Conservation (phyloP, 2,329 filamentous ascomycete species). For the Aspergillus sp. region DNA sequence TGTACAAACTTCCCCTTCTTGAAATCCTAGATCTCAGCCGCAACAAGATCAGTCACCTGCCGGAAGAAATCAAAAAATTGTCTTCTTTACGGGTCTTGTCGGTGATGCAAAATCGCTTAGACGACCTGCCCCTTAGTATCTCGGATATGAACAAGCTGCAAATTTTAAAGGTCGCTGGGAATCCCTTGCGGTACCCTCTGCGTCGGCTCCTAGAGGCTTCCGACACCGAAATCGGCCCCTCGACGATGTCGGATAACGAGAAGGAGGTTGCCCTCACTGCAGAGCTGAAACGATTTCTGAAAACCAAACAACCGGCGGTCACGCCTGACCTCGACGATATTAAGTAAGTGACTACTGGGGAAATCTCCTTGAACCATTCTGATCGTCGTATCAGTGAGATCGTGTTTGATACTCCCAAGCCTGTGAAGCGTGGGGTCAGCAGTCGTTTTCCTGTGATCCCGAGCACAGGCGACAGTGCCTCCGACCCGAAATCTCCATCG, state of each 20-base stretch:
- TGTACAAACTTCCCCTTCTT: constrained; percentile 79
- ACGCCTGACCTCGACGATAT: constrained; percentile 46
- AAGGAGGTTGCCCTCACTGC: constrained; percentile 59
- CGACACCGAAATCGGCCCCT: constrained; percentile 61
- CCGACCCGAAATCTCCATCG: constrained; percentile 69
- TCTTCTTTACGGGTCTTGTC: constrained; percentile 86
- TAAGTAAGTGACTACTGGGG: constrained; percentile 27
- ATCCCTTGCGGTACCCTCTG: constrained; percentile 78
- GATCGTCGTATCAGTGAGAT: constrained; percentile 57
- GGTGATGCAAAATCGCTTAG: constrained; percentile 81
- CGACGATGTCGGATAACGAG: constrained; percentile 56
- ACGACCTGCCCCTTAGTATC: constrained; percentile 76
- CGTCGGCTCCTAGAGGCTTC: constrained; percentile 64
- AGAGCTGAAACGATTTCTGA: constrained; percentile 58
- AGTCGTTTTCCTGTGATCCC: constrained; percentile 59
- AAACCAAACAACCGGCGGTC: constrained; percentile 42
- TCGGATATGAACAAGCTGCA: constrained; percentile 88
- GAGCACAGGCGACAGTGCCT: constrained; percentile 55
- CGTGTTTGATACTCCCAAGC: constrained; percentile 72
- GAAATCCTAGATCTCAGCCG: constrained; percentile 91
- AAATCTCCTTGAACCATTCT: not conserved
- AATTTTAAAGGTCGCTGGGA: constrained; percentile 85
- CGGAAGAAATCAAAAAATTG: constrained; percentile 74
- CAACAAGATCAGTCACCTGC: constrained; percentile 76
- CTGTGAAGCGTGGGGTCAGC: constrained; percentile 55